Evolutionary conservation across 2,329 filamentous ascomycete species (phyloP).

Genomic region (Ophiostoma sp.): DNA sequence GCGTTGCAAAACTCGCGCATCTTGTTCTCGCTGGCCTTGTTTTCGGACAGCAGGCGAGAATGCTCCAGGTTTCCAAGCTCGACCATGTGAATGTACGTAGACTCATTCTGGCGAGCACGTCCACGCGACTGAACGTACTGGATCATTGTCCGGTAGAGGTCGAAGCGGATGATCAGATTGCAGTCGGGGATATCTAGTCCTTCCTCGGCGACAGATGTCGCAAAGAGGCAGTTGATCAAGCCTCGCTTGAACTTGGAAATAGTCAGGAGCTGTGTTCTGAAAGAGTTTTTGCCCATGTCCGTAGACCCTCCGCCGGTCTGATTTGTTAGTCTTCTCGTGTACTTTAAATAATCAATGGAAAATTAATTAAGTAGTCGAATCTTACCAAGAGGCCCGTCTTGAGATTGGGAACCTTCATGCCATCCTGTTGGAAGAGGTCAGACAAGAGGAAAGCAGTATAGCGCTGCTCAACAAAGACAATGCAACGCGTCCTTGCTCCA

Average conservation of each 20-base stretch:
- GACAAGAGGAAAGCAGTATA: slow-evolving; percentile 69
- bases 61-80: slow-evolving; percentile 65
- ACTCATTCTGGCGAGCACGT: slow-evolving; percentile 70
- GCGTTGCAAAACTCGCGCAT: slow-evolving; percentile 72
- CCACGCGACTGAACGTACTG: slow-evolving; percentile 93
- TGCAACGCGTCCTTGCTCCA: slow-evolving; percentile 57
- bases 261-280: slow-evolving; percentile 64
- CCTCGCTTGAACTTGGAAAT: slow-evolving; percentile 60
- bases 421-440: slow-evolving; percentile 56
- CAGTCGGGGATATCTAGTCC: slow-evolving; percentile 64
- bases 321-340: too few species aligned
- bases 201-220: slow-evolving; percentile 62
- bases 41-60: slow-evolving; percentile 50
- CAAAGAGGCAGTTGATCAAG: slow-evolving; percentile 57
- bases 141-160: slow-evolving; percentile 83
- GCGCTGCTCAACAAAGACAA: slow-evolving; percentile 79
- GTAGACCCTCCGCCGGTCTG: slow-evolving; percentile 21
- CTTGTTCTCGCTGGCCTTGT: slow-evolving; percentile 52
- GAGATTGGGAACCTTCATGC: slow-evolving; percentile 54
- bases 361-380: too few species aligned
- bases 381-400: slow-evolving; percentile 44
- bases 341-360: too few species aligned
- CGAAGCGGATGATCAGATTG: slow-evolving; percentile 67
- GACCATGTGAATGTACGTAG: slow-evolving; percentile 78
- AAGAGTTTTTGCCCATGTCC: slow-evolving; percentile 24